Evolutionary conservation across 768 basidiomycete genomes (phyloP), one percentile per base, ranked within the genome.

Genomic region (Chlorophyllum brunneum): DNA sequence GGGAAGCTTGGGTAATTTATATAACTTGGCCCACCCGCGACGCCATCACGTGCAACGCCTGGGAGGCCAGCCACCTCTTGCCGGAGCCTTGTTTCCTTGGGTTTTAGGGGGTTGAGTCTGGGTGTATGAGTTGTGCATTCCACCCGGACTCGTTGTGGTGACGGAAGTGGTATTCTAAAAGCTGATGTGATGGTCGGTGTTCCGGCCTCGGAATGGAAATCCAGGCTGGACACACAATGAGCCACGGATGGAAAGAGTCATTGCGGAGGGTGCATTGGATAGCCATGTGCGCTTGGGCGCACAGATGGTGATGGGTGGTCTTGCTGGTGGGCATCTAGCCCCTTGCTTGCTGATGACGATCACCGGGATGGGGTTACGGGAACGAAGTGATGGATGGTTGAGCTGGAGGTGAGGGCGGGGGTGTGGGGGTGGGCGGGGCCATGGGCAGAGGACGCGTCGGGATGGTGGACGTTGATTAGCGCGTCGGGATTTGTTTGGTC

Each of bases 31-130:
- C 13, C 3, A 27, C 9, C 51, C 55, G 50, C 56, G 54, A 30
- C 34, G 37, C 29, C 18, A 52, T 60, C 63, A 65, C 64, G 61
- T 63, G 46, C 7, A n/a, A 43, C 11, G n/a, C n/a, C n/a, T n/a
- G n/a, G n/a, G n/a, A n/a, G n/a, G n/a, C n/a, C n/a, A n/a, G n/a
- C n/a, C n/a, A n/a, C n/a, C n/a, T n/a, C n/a, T n/a, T n/a, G n/a
- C n/a, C n/a, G n/a, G n/a, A n/a, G n/a, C n/a, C n/a, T n/a, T n/a
- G n/a, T n/a, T n/a, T n/a, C n/a, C n/a, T n/a, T n/a, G n/a, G n/a
- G n/a, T n/a, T n/a, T n/a, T n/a, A n/a, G n/a, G n/a, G n/a, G n/a
- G n/a, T n/a, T n/a, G n/a, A n/a, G n/a, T n/a, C n/a, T n/a, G n/a
- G n/a, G n/a, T n/a, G n/a, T n/a, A n/a, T n/a, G n/a, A n/a, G n/a